Evolutionary conservation across 352 stramenopile genomes (phyloP).

Genomic region (Nannochloropsis limnetica): DNA sequence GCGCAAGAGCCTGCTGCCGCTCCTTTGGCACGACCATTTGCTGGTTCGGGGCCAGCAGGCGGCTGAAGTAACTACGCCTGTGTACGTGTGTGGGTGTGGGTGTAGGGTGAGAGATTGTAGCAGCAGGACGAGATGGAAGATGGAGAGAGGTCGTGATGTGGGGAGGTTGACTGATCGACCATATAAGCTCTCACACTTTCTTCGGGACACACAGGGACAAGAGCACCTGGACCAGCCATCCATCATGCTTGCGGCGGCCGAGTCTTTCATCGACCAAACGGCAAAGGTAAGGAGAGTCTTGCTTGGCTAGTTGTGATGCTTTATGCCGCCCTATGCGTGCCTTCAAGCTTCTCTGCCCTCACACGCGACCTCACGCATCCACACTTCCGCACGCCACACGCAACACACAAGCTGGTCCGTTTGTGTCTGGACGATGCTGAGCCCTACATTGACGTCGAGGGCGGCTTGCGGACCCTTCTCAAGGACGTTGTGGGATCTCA

Average conservation of each 20-base stretch:
- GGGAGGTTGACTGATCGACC: too few relatives aligned
- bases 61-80: neutral
- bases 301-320: neutral
- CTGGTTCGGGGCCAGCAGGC: neutral
- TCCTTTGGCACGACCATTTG: neutral
- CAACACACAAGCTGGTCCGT: neutral
- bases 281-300: neutral
- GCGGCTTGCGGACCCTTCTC: neutral
- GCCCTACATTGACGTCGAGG: neutral
- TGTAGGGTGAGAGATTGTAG: neutral
- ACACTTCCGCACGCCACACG: too few relatives aligned
- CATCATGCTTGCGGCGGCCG: neutral
- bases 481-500: neutral
- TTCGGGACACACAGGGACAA: neutral
- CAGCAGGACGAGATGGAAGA: too few relatives aligned
- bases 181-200: neutral
- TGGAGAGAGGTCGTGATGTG: too few relatives aligned
- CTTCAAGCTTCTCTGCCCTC: too few relatives aligned
- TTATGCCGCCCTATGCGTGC: neutral
- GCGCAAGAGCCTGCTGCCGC: too few relatives aligned
- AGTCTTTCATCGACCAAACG: neutral
- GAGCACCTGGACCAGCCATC: neutral
- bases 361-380: too few relatives aligned
- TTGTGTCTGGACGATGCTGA: neutral
- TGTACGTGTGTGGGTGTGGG: neutral